Base-by-base conservation (phyloP, 2,329 filamentous ascomycete species). In the Fusarium albosuccineum region DNA sequence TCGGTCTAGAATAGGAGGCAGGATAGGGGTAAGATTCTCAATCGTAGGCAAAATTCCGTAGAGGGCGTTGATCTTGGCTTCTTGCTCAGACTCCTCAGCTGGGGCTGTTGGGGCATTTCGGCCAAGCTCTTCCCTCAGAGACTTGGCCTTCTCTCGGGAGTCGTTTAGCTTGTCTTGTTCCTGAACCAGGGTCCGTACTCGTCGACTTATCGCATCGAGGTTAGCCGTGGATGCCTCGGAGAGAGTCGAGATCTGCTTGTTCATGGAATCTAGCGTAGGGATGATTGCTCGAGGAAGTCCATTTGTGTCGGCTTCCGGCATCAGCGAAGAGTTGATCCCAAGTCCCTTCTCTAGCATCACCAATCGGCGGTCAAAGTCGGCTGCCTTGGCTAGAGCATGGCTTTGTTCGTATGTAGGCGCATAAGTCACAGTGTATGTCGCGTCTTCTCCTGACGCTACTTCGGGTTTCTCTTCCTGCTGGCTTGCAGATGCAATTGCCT, bases 21-120 rank as follows among this genome's bases (percentile, higher is more conserved):
- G 85, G 16, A 97, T 85, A 1, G 96, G 96, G 6, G 93, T 87
- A 8, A 99, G 84, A 58, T 86, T 92, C 78, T 97, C 94, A 60
- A 99, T 96, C 0, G 93, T 96, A 2, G 94, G 91, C 14, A 99
- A 82, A 4, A 93, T 92, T 1, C 92, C 91, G 78, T 97, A 97
- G 6, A 99, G 86, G 2, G 94, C 92, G 68, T 97, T 96, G 76
- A 99, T 92, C 77, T 97, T 97, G 54, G 92, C 86, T 40, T 89
- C 86, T 72, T 97, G 92, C 71, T 97, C 93, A 9, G 85, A 81
- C 66, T 90, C 83, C 58, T 86, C 77, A 9, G 74, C 72, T 17
- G 83, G 80, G 5, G 80, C 74, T 2, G 79, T 70, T 4, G 81
- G 76, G 9, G 76, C 81, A 16, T 83, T 82, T 30, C 82, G 78